Evolutionary conservation across 805 yeast genomes (phyloP).

Genomic region (Wilhelminamyces savonicus): DNA sequence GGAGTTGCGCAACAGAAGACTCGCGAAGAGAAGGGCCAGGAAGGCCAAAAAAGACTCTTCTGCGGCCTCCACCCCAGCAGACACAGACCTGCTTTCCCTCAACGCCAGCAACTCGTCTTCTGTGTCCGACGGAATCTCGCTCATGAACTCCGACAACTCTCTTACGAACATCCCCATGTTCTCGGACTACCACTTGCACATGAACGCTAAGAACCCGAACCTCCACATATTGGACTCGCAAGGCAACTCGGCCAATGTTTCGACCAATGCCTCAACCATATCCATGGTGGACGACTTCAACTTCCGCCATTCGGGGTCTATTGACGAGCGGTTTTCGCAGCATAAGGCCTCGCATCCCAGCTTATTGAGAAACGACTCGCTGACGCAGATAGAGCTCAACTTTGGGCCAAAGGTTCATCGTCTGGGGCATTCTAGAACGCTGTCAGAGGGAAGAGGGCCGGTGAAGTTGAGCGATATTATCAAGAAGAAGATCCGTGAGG

Average conservation of each 20-base stretch:
- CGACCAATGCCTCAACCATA: conserved; percentile 21
- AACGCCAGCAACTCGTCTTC: conserved; percentile 28
- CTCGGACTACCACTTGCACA: conserved; percentile 40
- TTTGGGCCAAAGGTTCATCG: conserved; percentile 12
- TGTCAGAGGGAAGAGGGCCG: too few species aligned
- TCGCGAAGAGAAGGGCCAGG: conserved; percentile 19
- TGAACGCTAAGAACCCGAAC: conserved; percentile 18
- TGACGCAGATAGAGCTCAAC: conserved; percentile 26
- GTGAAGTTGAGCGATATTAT: conserved; percentile 26
- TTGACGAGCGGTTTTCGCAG: not conserved
- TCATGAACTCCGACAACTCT: conserved; percentile 56
- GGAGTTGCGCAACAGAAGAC: conserved; percentile 39
- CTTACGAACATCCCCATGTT: conserved; percentile 62
- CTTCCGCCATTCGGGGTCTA: too few species aligned
- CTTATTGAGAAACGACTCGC: conserved; percentile 15
- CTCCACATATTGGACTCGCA: conserved; percentile 16
- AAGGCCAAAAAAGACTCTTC: conserved; percentile 4
- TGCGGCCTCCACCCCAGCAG: conserved; percentile 5
- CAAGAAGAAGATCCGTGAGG: conserved; percentile 28
- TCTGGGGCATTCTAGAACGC: not conserved
- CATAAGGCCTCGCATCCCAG: conserved; percentile 1
- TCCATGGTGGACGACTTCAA: conserved; percentile 30
- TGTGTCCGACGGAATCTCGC: conserved; percentile 53
- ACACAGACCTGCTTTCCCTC: conserved; percentile 4
- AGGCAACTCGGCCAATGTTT: conserved; percentile 1